A percentile compares a stretch with the other conserved stretches of the same genome.
phyloP scores from a whole-genome alignment of 768 basidiomycete genomes.

The Naganishia friedmannii region DNA sequence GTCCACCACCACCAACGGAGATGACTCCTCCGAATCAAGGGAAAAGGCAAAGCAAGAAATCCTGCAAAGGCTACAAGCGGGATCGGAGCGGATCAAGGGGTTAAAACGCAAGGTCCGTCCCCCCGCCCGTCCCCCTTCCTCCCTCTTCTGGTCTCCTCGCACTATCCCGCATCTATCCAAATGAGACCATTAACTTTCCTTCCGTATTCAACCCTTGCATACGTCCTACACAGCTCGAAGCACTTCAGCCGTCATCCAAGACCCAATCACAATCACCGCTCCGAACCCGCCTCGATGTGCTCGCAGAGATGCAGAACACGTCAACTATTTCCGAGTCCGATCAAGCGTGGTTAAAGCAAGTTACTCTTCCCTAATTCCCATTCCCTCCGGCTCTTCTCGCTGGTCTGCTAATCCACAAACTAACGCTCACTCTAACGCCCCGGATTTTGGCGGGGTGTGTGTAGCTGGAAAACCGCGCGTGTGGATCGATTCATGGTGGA shows the following conservation, averaged over 20 bases:
- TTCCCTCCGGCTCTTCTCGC: too few species aligned
- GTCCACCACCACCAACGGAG: conserved; percentile 30
- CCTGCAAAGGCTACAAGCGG: conserved; percentile 37
- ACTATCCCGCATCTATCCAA: conserved; percentile 9
- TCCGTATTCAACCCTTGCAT: too few species aligned
- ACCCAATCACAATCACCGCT: conserved; percentile 7
- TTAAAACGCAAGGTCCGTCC: conserved; percentile 79
- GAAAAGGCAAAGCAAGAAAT: conserved; percentile 30
- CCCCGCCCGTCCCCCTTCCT: background rate
- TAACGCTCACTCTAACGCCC: conserved; percentile 61
- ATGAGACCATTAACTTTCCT: background rate
- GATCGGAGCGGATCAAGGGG: conserved; percentile 53
- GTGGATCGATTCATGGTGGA: conserved; percentile 89
- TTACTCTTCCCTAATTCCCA: conserved; percentile 69
- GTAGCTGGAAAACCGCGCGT: conserved; percentile 73
- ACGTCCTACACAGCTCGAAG: conserved; percentile 29
- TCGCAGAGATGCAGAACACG: conserved; percentile 58
- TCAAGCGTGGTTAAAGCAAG: conserved; percentile 61
- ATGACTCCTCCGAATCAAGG: conserved; percentile 18
- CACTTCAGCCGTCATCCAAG: conserved; percentile 12
- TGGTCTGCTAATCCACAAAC: too few species aligned
- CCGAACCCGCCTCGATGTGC: conserved; percentile 48
- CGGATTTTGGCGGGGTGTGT: too few species aligned
- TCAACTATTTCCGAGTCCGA: conserved; percentile 30
- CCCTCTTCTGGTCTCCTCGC: too few species aligned